Conservation (phyloP, 1,284 basidiomycete species). For the Rhodotorula glutinis region DNA sequence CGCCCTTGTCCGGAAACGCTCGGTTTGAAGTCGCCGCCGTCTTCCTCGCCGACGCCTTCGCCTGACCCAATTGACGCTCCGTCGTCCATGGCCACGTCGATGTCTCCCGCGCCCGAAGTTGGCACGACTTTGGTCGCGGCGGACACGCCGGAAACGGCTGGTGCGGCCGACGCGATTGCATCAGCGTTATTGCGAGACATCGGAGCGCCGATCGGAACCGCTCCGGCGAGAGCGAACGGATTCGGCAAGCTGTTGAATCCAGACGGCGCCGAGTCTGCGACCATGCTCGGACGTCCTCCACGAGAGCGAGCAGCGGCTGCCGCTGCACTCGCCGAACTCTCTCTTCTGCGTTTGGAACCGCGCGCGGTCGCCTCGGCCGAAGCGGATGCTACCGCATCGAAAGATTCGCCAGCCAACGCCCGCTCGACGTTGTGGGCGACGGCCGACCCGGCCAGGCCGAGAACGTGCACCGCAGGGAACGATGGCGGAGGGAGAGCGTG, state of each 20-base stretch:
- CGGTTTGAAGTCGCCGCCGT: constrained; percentile 26
- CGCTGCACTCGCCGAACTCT: constrained; percentile 6
- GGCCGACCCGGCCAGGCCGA: constrained; percentile 28
- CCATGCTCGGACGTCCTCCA: constrained; percentile 4
- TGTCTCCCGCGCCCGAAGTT: background rate
- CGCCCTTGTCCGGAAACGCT: too few relatives aligned
- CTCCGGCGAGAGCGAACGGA: constrained; percentile 29
- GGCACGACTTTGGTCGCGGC: background rate
- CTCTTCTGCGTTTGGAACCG: constrained; percentile 15
- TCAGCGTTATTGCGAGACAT: constrained; percentile 27
- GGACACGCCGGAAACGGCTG: background rate
- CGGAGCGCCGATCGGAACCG: constrained; percentile 16
- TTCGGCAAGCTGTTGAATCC: constrained; percentile 25
- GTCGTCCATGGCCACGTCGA: constrained; percentile 5
- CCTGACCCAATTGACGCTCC: constrained; percentile 1
- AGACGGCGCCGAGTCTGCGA: background rate
- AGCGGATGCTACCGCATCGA: background rate
- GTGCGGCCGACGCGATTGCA: constrained; percentile 11
- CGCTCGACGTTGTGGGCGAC: constrained; percentile 30
- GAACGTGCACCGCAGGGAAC: constrained; percentile 26
- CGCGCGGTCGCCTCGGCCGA: background rate
- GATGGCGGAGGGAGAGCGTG: constrained; percentile 7
- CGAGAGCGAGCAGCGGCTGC: background rate
- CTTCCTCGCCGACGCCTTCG: constrained; percentile 4
- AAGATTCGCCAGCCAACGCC: constrained; percentile 23